A percentile compares a stretch with the other conserved stretches of the same genome.
These are phyloP conservation scores for Alternaria triticina DNA, from an alignment of 2,329 filamentous ascomycete species.

Conservation along the genomic window DNA sequence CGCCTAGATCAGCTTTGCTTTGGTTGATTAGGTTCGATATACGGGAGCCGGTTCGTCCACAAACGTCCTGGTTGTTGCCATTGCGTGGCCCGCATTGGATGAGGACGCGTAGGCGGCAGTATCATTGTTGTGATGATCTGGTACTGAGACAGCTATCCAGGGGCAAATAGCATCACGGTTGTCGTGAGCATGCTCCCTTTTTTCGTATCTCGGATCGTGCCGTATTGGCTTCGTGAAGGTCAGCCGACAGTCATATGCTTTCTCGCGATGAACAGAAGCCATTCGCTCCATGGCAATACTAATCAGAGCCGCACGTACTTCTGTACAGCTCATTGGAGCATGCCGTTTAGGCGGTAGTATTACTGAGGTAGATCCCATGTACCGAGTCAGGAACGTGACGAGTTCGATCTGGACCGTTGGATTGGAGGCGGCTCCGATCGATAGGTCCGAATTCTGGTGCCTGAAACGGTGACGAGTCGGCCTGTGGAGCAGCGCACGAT, in stretches of 20 bases:
- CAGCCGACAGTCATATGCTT: background rate
- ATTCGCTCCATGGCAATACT: background rate
- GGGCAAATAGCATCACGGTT: background rate
- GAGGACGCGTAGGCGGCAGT: background rate
- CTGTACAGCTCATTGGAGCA: background rate
- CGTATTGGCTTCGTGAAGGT: background rate
- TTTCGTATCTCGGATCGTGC: background rate
- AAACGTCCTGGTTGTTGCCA: background rate
- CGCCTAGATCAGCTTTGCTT: background rate
- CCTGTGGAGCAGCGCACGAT: slow-evolving; percentile 13
- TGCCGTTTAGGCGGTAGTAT: slow-evolving; percentile 3
- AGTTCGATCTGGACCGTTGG: slow-evolving; percentile 5
- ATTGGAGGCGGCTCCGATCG: slow-evolving; percentile 27
- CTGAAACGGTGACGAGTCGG: slow-evolving; percentile 31
- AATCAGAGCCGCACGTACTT: background rate
- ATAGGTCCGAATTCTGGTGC: slow-evolving; percentile 40
- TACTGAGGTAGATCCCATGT: background rate
- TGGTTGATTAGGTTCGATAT: background rate
- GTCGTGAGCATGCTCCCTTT: background rate
- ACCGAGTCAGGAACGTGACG: background rate
- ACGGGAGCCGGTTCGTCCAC: background rate
- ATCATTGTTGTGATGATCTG: background rate
- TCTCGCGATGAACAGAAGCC: background rate
- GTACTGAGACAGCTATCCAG: background rate
- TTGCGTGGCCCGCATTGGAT: background rate